Base-by-base conservation (phyloP, 2,329 filamentous ascomycete species). In the Pseudogymnoascus sp. region DNA sequence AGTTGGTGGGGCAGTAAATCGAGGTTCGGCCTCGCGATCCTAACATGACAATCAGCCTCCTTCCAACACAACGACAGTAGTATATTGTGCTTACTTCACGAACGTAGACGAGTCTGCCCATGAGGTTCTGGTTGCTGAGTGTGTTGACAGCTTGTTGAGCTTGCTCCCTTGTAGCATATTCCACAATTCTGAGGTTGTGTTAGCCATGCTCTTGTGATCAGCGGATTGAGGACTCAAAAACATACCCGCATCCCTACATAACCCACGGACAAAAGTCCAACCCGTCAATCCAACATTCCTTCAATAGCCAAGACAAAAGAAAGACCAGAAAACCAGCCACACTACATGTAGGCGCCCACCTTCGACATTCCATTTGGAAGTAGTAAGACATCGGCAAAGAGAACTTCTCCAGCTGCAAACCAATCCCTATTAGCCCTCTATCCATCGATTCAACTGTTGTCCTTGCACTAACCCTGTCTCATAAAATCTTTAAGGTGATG, bases 291-390 rank as follows among this genome's bases (percentile, higher is more conserved):
- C 90, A 94, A 90, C 87, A 84, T 84, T 94, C 90, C 91, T 88
- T 86, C 85, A 90, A 88, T 73, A 74, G 74, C 73, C 74, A 79
- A 76, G 77, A 80, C 76, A 77, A 79, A 79, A 78, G 76, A 83
- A 83, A 85, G 80, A 80, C 79, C 79, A 78, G 75, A 86, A 79
- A 85, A 84, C 89, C 90, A 90, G 85, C 88, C 88, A 87, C 84
- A 87, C 89, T 88, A 92, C 83, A 81, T 86, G 82, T 89, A 89
- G 84, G 87, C 86, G 92, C 90, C 91, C 92, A 97, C 93, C 93
- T 99, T 99, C 90, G 93, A 97, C 94, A 99, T 99, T 92, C 94
- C 94, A 85, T 99, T 99, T 74, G 94, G 94, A 88, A 99, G 92
- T 78, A 96, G 84, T 79, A 99, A 87, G 75, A 99, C 94, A 84